phyloP scores from a whole-genome alignment of 2,329 filamentous ascomycete genomes.

The Coleophoma eucalyptorum region DNA sequence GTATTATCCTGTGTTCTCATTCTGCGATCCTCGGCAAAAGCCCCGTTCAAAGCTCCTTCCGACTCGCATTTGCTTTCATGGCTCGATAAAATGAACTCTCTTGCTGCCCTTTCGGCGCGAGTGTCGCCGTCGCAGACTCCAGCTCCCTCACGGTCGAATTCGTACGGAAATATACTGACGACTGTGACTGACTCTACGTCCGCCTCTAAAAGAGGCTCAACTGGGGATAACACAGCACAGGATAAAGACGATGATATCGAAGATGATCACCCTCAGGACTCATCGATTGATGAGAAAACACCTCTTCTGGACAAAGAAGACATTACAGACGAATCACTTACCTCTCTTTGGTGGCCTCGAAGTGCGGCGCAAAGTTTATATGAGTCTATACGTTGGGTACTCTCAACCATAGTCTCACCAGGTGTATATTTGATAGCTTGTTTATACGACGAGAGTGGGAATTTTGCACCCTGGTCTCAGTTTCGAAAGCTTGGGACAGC shows the following conservation, averaged over 20 bases:
- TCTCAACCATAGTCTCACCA: conserved; percentile 75
- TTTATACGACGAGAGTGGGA: conserved; percentile 77
- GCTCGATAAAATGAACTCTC: conserved; percentile 79
- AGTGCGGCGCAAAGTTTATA: conserved; percentile 70
- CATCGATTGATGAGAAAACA: conserved; percentile 58
- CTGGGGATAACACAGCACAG: conserved; percentile 30
- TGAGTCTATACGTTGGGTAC: conserved; percentile 71
- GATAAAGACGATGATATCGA: conserved; percentile 37
- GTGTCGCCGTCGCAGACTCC: conserved; percentile 62
- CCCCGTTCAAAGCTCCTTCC: background rate
- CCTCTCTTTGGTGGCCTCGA: conserved; percentile 53
- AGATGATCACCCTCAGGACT: conserved; percentile 20
- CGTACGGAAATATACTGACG: conserved; percentile 39
- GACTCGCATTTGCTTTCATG: conserved; percentile 32
- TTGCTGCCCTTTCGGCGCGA: conserved; percentile 88
- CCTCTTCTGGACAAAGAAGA: conserved; percentile 52
- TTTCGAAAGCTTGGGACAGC: conserved; percentile 54
- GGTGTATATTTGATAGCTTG: conserved; percentile 78
- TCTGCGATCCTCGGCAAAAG: background rate
- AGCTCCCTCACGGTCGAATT: conserved; percentile 56
- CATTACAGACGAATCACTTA: conserved; percentile 29
- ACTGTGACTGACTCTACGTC: conserved; percentile 15
- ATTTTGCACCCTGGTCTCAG: conserved; percentile 74
- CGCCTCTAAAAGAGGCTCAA: conserved; percentile 28
- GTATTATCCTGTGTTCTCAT: no score